Percentiles rank a stretch among this genome's conserved stretches.
These are phyloP conservation scores for Micractinium conductrix DNA, from an alignment of 139 green algal species.

Conservation along the genomic window DNA sequence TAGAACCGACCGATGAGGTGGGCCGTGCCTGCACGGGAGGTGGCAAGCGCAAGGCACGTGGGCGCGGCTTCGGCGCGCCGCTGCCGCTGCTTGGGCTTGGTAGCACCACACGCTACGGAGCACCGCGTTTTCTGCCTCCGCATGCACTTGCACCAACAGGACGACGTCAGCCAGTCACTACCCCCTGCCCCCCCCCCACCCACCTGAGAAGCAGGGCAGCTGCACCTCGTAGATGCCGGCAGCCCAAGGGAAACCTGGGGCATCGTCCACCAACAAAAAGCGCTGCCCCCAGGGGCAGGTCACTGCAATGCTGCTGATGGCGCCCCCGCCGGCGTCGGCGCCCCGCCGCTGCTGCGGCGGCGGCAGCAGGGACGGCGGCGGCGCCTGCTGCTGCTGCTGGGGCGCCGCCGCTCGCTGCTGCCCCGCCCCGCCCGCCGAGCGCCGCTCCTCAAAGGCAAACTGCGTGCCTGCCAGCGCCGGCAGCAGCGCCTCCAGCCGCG, in stretches of 20 bases:
- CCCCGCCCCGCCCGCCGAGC: too few species aligned
- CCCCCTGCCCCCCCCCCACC: neutral
- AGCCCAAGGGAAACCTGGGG: constrained; percentile 2
- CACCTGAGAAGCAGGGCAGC: constrained; percentile 24
- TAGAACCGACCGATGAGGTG: constrained; percentile 21
- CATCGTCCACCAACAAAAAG: neutral
- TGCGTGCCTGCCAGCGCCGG: neutral
- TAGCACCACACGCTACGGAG: neutral
- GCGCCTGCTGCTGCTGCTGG: neutral
- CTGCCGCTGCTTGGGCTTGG: neutral
- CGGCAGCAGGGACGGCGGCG: neutral
- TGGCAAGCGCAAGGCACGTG: neutral
- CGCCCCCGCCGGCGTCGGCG: neutral
- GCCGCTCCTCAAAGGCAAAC: neutral
- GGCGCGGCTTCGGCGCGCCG: too few species aligned
- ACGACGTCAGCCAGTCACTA: neutral
- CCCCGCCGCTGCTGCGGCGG: neutral
- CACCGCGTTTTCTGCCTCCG: too few species aligned
- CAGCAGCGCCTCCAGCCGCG: neutral
- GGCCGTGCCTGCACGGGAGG: neutral
- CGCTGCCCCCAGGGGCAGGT: constrained; percentile 18
- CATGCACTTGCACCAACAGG: neutral
- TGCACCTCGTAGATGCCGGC: neutral
- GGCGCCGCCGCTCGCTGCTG: too few species aligned
- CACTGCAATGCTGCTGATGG: neutral